Evolutionary conservation across 1,284 basidiomycete genomes (phyloP), one percentile per base, ranked within the genome.

Genomic region (Sanghuangporus weigelae): DNA sequence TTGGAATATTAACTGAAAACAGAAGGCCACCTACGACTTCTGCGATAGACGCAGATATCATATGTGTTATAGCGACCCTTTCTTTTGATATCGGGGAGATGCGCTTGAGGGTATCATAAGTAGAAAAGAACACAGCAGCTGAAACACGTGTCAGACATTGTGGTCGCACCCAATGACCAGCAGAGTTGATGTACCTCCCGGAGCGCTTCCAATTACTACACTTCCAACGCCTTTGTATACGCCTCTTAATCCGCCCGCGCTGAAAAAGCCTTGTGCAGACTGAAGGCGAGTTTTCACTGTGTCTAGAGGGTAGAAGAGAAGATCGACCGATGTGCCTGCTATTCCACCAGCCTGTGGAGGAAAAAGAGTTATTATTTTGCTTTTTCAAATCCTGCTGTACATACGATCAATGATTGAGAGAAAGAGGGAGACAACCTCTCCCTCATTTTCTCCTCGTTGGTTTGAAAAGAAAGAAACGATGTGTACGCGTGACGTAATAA

Each of bases 251-350:
- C 96, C 96, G 7, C 97, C 96, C 1, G 94, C 88, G 26, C 81
- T 79, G 63, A 86, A 75, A 74, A 99, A 98, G 1, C 96, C 96
- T 72, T 93, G 87, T 1, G 87, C 76, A 3, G 95, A 90, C 73
- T 99, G 96, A 60, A 98, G 78, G 40, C 96, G 87, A 14, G 96
- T 98, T 77, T 99, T 99, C 73, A 98, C 78, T 1, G 96, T 98
- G 77, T 99, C 96, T 66, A 98, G 89, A 0, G 96, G 96, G 75
- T 94, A 98, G 79, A 98, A 96, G 42, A 98, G 84, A 63, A 98
- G 82, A 77, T 99, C 96, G 26, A 96, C 95, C 1, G 93, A 83
- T 16, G 93, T 91, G 51, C 95, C 95, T 26, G 95, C 93, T 44
- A 89, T 75, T 19, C 91, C 95, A 44, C 95, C 95, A 58, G 93